Base-by-base conservation (phyloP, 192 early-diverging fungal genomes). In the Coemansia sp. region DNA sequence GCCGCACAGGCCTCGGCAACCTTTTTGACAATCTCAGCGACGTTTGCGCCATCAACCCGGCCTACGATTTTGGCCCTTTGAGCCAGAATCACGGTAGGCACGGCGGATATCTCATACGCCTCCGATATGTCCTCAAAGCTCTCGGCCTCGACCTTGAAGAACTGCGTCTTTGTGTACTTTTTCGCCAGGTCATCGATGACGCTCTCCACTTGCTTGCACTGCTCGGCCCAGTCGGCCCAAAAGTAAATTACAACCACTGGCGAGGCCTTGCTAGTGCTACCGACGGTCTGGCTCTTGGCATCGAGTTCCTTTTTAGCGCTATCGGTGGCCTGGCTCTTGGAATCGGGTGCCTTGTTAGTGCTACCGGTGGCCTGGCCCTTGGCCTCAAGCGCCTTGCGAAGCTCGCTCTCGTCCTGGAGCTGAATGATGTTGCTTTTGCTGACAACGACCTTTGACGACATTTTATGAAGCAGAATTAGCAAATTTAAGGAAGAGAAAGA, bases 101-200 rank as follows among this genome's bases (percentile, higher is more conserved):
- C 96, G 2, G 94, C 89, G 7, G 87, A 86, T 67, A 99, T 93
- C 66, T 99, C 95, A 67, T 89, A 93, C 4, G 85, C 68, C 67
- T 96, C 94, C 33, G 93, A 93, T 46, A 92, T 85, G 50, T 95
- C 94, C 21, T 91, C 86, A 60, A 91, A 92, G 62, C 91, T 84
- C 73, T 99, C 96, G 6, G 96, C 95, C 65, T 97, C 95, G 63
- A 97, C 91, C 83, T 87, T 85, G 69, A 95, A 73, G 70, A 93
- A 97, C 46, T 84, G 74, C 11, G 95, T 71, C 53, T 85, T 71
- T 23, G 91, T 74, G 73, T 88, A 91, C 74, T 94, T 94, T 42
- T 74, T 73, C 9, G 91, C 88, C 31, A 97, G 84, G 70, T 95
- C 94, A 53, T 82, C 82, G 73, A 97, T 93, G n/a, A 99, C 89